phyloP scores from a whole-genome alignment of 495 filamentous ascomycete genomes.

The Parathielavia hyrcaniae region DNA sequence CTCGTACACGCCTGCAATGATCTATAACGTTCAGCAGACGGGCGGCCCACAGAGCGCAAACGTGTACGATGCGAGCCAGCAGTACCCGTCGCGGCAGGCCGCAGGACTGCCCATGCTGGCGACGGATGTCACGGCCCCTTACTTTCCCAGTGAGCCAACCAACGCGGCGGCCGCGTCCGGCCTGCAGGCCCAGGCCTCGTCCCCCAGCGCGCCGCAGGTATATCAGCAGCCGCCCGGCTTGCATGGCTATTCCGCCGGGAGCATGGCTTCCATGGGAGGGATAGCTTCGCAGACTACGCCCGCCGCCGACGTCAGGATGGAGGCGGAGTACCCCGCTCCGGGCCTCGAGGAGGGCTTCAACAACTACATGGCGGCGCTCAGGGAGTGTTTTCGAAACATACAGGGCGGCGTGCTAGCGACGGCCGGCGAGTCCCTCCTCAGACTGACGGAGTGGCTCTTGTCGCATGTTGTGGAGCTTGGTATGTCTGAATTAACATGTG shows the following conservation, averaged over 20 bases:
- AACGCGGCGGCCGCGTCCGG: constrained; percentile 52
- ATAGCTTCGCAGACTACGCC: constrained; percentile 38
- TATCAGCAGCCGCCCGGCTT: constrained; percentile 44
- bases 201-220: constrained; percentile 40
- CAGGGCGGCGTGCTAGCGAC: constrained; percentile 65
- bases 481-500: constrained; percentile 34
- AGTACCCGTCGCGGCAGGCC: constrained; percentile 72
- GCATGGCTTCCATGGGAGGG: constrained; percentile 38
- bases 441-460: constrained; percentile 80
- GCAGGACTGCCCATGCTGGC: constrained; percentile 75
- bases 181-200: constrained; percentile 35
- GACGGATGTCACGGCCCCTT: constrained; percentile 60
- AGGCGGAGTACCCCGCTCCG: constrained; percentile 34
- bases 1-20: constrained; percentile 53
- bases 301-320: constrained; percentile 41
- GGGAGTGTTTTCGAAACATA: constrained; percentile 68
- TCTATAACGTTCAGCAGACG: constrained; percentile 74
- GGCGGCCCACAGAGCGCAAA: constrained; percentile 50
- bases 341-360: constrained; percentile 60
- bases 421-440: constrained; percentile 64
- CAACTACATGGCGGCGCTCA: constrained; percentile 66
- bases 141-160: constrained; percentile 69
- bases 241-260: constrained; percentile 40
- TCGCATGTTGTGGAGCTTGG: constrained; percentile 75
- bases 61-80: constrained; percentile 72